These are phyloP conservation scores for Tothia fuscella DNA, from an alignment of 2,329 filamentous ascomycete genomes.

Conservation along the genomic window DNA sequence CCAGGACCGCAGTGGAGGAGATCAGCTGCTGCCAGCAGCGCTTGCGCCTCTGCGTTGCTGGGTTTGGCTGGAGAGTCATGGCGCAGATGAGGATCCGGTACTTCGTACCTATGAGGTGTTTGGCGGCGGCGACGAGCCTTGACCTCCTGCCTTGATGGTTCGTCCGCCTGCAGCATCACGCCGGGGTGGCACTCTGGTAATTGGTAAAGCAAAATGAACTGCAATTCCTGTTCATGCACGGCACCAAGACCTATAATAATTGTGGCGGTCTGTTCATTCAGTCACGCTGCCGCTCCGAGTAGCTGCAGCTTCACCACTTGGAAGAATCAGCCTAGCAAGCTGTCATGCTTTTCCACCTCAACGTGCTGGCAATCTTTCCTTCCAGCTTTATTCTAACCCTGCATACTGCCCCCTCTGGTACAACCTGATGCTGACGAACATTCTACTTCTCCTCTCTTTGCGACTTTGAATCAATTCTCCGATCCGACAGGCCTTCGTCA, in stretches of 20 bases:
- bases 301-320: too few relatives aligned
- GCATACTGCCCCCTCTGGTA: not conserved
- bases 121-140: not conserved
- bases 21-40: not conserved
- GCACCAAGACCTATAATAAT: not conserved
- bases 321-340: not conserved
- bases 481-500: too few relatives aligned
- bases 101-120: not conserved
- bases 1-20: not conserved
- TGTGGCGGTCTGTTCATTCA: not conserved
- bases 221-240: not conserved
- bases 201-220: not conserved
- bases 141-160: conserved; percentile 1
- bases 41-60: not conserved
- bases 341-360: not conserved
- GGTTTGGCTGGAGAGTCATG: not conserved
- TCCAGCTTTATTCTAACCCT: conserved; percentile 1
- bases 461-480: not conserved
- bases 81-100: too few relatives aligned
- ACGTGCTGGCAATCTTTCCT: not conserved
- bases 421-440: not conserved
- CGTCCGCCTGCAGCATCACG: not conserved
- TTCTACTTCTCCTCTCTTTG: not conserved
- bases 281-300: too few relatives aligned
- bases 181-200: not conserved